Percentiles rank a stretch among this genome's conserved stretches.
phyloP scores from a whole-genome alignment of 73 alveolate genomes.

The Paramecium biaurelia region DNA sequence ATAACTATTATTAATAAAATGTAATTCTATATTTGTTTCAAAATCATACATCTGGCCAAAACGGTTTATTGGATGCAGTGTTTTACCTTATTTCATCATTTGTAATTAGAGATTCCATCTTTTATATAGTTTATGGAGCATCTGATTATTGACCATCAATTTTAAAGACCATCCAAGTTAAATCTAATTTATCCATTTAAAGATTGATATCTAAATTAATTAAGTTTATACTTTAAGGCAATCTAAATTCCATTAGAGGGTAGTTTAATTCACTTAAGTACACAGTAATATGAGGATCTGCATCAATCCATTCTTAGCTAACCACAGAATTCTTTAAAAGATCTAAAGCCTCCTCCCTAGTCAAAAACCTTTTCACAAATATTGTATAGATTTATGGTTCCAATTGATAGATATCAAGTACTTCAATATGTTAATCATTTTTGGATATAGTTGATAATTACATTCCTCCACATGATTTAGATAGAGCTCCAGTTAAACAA shows the following conservation, averaged over 20 bases:
- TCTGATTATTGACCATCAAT: neutral
- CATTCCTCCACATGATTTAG: conserved; percentile 37
- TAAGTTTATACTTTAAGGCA: neutral
- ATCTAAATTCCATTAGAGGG: neutral
- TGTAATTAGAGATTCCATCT: neutral
- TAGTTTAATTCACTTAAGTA: neutral
- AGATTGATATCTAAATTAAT: neutral
- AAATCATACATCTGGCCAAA: neutral
- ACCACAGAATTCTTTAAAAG: neutral
- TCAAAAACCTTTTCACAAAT: neutral
- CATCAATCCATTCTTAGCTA: neutral
- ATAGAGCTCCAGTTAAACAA: neutral
- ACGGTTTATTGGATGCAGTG: neutral
- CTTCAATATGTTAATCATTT: neutral
- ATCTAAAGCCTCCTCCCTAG: neutral
- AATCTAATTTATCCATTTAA: neutral
- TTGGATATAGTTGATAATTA: neutral
- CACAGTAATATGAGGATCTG: neutral
- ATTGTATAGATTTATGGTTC: neutral
- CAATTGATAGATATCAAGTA: neutral
- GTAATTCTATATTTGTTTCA: neutral
- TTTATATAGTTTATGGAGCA: neutral
- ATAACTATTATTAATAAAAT: neutral
- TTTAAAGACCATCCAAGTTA: neutral
- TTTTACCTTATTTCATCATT: neutral